A percentile compares a stretch with the other conserved stretches of the same genome.
Evolutionary conservation across 192 early-diverging fungal genomes (phyloP).

Genomic region (Geranomyces variabilis): DNA sequence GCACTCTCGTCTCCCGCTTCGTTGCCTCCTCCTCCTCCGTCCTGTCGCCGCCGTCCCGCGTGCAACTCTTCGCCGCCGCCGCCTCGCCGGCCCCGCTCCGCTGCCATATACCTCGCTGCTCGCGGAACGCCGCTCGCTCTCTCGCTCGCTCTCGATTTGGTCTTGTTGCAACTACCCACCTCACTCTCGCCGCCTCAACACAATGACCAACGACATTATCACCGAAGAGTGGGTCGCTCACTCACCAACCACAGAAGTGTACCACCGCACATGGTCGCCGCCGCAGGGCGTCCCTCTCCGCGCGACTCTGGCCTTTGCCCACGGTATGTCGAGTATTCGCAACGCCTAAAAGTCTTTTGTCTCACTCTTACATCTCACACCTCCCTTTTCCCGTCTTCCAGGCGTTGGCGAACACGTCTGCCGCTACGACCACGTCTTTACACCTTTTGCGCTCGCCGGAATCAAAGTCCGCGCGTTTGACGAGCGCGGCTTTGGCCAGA

Average conservation of each 20-base stretch:
- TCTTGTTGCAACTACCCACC: too few relatives aligned
- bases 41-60: too few relatives aligned
- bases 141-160: too few relatives aligned
- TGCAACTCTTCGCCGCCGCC: too few relatives aligned
- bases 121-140: too few relatives aligned
- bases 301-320: slow-evolving; percentile 8
- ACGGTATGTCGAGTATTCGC: not conserved
- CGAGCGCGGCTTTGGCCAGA: slow-evolving; percentile 72
- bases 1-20: too few relatives aligned
- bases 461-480: slow-evolving; percentile 64
- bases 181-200: too few relatives aligned
- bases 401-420: slow-evolving; percentile 58
- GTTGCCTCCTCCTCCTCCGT: too few relatives aligned
- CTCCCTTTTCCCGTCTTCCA: not conserved
- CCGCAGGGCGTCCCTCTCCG: not conserved
- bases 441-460: slow-evolving; percentile 52
- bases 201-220: slow-evolving; percentile 1
- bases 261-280: slow-evolving; percentile 15
- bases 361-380: not conserved
- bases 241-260: not conserved
- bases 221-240: slow-evolving; percentile 21
- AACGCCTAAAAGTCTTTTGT: too few relatives aligned
- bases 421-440: slow-evolving; percentile 67
- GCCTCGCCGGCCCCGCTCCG: too few relatives aligned
- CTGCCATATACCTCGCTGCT: too few relatives aligned